These are phyloP conservation scores for Gymnopilus dilepis DNA, from an alignment of 768 basidiomycete species.

Conservation along the genomic window DNA sequence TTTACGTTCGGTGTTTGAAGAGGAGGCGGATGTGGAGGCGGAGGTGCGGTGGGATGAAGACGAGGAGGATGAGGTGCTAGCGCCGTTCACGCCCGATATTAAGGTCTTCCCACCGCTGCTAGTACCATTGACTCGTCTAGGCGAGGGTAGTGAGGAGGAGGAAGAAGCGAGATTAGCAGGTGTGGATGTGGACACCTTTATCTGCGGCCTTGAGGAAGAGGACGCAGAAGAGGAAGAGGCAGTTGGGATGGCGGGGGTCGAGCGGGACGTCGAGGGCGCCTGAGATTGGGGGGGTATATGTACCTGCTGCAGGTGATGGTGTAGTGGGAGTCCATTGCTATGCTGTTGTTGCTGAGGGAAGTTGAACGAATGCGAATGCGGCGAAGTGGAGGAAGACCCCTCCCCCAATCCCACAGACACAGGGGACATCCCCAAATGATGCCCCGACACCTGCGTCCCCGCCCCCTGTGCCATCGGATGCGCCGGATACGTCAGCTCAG, in stretches of 20 bases:
- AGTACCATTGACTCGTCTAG: constrained; percentile 15
- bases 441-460: constrained; percentile 5
- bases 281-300: constrained; percentile 25
- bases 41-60: constrained; percentile 11
- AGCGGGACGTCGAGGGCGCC: constrained; percentile 24
- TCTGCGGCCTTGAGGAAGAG: constrained; percentile 1
- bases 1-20: neutral
- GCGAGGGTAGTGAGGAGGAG: constrained; percentile 23
- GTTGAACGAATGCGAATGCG: constrained; percentile 17
- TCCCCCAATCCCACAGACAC: constrained; percentile 10
- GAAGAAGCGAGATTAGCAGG: constrained; percentile 22
- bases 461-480: constrained; percentile 18
- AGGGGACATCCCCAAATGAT: constrained; percentile 14
- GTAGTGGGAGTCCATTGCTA: constrained; percentile 9
- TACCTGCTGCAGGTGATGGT: constrained; percentile 22
- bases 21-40: constrained; percentile 17
- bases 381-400: constrained; percentile 11
- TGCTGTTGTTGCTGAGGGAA: constrained; percentile 21
- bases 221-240: neutral
- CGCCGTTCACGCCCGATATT: constrained; percentile 18
- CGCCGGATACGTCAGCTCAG: constrained; percentile 15
- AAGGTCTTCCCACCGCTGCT: too few species aligned
- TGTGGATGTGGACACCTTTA: constrained; percentile 13
- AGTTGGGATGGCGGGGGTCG: constrained; percentile 6
- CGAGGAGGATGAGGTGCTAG: constrained; percentile 15